Percentiles rank a stretch among this genome's conserved stretches.
Conservation (phyloP, 1,284 basidiomycete species). For the Clitocybe nebularis region DNA sequence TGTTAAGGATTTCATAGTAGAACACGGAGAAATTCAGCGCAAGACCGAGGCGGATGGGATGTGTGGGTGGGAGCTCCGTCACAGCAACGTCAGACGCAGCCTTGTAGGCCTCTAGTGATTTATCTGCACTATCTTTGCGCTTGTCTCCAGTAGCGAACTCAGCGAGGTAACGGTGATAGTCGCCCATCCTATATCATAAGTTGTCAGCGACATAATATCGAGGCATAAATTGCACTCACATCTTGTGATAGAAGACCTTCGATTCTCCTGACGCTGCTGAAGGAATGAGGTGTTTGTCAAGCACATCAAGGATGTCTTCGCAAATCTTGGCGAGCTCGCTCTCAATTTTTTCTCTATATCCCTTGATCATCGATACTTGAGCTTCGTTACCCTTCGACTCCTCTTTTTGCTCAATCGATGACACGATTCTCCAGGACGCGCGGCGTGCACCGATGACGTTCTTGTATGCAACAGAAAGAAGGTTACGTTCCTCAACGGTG, state of each 20-base stretch:
- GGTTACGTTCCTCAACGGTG: slow-evolving; percentile 98
- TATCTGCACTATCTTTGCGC: slow-evolving; percentile 97
- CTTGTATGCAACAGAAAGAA: slow-evolving; percentile 99
- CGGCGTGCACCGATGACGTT: slow-evolving; percentile 99
- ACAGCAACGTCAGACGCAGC: slow-evolving; percentile 97
- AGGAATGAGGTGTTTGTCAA: slow-evolving; percentile 99
- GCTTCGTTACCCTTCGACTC: slow-evolving; percentile 99
- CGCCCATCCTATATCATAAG: slow-evolving; percentile 83
- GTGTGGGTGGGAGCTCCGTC: slow-evolving; percentile 96
- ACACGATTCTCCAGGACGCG: slow-evolving; percentile 98
- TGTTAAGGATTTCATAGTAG: slow-evolving; percentile 99
- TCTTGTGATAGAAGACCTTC: slow-evolving; percentile 99
- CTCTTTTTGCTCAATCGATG: slow-evolving; percentile 99
- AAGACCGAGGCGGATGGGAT: slow-evolving; percentile 98
- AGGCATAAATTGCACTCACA: slow-evolving; percentile 52
- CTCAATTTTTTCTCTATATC: slow-evolving; percentile 98
- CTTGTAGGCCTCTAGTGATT: slow-evolving; percentile 99
- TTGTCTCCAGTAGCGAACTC: slow-evolving; percentile 99
- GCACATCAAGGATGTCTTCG: slow-evolving; percentile 98
- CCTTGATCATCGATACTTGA: slow-evolving; percentile 98
- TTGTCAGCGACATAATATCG: slow-evolving; percentile 3
- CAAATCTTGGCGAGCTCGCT: slow-evolving; percentile 98
- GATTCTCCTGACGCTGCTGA: slow-evolving; percentile 97
- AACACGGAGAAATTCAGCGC: slow-evolving; percentile 99
- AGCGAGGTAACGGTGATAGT: slow-evolving; percentile 99